phyloP scores from a whole-genome alignment of 176 grass and related monocot species.

The Cenchrus americanus region DNA sequence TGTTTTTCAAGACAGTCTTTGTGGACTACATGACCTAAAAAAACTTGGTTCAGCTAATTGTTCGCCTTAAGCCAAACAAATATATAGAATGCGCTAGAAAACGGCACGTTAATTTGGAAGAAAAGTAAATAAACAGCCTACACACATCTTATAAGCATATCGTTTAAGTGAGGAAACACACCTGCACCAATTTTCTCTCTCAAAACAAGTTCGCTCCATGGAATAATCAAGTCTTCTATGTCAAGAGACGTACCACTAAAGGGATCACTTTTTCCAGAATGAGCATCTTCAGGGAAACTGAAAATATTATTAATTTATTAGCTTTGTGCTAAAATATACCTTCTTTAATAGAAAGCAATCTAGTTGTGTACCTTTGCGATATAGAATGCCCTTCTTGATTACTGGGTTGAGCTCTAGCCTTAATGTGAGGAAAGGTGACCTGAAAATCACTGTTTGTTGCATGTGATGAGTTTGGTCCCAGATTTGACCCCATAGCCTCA shows the following conservation, averaged over 20 bases:
- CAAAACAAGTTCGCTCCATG: constrained; percentile 74
- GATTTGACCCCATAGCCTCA: constrained; percentile 53
- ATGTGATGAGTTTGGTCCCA: constrained; percentile 52
- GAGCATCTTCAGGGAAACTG: constrained; percentile 39
- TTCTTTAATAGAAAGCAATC: not conserved
- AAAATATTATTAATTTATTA: constrained; percentile 46
- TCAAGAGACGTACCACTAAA: constrained; percentile 56
- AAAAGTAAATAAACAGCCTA: constrained; percentile 11
- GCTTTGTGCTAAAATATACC: constrained; percentile 9
- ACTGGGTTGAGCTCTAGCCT: constrained; percentile 14
- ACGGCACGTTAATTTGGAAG: not conserved
- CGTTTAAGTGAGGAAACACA: constrained; percentile 35
- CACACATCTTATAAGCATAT: not conserved
- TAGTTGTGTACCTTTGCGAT: constrained; percentile 37
- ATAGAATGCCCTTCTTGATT: constrained; percentile 38
- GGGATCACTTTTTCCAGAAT: constrained; percentile 36
- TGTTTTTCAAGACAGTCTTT: not conserved
- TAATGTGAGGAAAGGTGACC: constrained; percentile 33
- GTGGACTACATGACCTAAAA: too few relatives aligned
- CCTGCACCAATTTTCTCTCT: constrained; percentile 88
- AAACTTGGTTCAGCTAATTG: too few relatives aligned
- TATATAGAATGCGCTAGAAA: constrained; percentile 2
- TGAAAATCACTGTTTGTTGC: constrained; percentile 47
- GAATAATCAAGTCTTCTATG: constrained; percentile 71
- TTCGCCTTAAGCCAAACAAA: too few relatives aligned